Percentiles rank a stretch among this genome's conserved stretches.
Evolutionary conservation across 83 land plant species (phyloP).

Genomic region (Picea abies): DNA sequence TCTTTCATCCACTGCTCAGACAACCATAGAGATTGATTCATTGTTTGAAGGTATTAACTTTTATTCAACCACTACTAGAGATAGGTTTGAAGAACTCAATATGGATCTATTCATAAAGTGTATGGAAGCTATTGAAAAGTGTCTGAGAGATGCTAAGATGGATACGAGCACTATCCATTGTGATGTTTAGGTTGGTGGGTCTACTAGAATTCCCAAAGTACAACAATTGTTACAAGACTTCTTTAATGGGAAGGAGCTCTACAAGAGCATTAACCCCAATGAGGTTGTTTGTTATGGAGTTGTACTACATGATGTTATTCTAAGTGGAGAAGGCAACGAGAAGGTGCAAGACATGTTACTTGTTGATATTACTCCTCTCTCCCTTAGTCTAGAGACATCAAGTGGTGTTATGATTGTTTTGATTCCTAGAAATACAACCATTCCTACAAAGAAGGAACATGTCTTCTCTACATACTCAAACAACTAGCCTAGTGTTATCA

Average conservation of each 20-base stretch:
- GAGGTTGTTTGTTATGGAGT: conserved; percentile 80
- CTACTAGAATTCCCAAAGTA: conserved; percentile 79
- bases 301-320: conserved; percentile 67
- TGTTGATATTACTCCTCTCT: conserved; percentile 70
- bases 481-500: conserved; percentile 60
- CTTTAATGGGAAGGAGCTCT: conserved; percentile 78
- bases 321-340: conserved; percentile 76
- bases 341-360: conserved; percentile 69
- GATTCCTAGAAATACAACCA: conserved; percentile 22
- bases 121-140: conserved; percentile 82
- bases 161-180: conserved; percentile 68
- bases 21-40: conserved; percentile 23
- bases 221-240: conserved; percentile 79
- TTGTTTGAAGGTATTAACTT: conserved; percentile 71
- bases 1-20: conserved; percentile 8
- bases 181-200: conserved; percentile 78
- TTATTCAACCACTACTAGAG: conserved; percentile 26
- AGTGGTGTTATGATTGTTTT: conserved; percentile 74
- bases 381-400: conserved; percentile 69
- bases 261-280: conserved; percentile 79
- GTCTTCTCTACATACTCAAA: conserved; percentile 63
- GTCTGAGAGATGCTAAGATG: conserved; percentile 80
- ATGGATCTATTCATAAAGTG: conserved; percentile 80
- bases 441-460: conserved; percentile 77
- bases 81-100: conserved; percentile 71